Evolutionary conservation across 2,329 filamentous ascomycete species (phyloP).

Genomic region (Colletotrichum sp.): DNA sequence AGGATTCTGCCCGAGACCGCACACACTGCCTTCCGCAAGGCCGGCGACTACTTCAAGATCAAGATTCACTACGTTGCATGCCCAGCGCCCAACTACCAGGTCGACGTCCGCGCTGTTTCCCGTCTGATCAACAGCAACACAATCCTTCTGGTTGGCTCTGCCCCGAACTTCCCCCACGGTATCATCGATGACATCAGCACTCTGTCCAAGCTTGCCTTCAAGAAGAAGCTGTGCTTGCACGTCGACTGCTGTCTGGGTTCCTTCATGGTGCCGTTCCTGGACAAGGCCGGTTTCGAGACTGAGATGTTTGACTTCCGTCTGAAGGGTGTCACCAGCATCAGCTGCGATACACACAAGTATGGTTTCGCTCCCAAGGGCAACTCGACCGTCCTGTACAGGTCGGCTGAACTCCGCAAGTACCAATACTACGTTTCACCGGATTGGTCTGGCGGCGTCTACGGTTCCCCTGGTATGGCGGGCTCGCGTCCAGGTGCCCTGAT

Average conservation of each 20-base stretch:
- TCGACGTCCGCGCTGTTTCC: slow-evolving; percentile 77
- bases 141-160: slow-evolving; percentile 88
- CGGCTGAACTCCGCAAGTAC: slow-evolving; percentile 76
- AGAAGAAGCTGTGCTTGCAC: slow-evolving; percentile 84
- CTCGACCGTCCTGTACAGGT: slow-evolving; percentile 90
- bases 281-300: slow-evolving; percentile 90
- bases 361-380: slow-evolving; percentile 98
- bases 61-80: slow-evolving; percentile 89
- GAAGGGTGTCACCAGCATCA: slow-evolving; percentile 93
- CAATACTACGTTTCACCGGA: slow-evolving; percentile 97
- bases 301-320: slow-evolving; percentile 92
- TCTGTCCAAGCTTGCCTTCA: slow-evolving; percentile 81
- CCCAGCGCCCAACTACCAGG: slow-evolving; percentile 84
- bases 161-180: slow-evolving; percentile 97
- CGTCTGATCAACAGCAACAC: slow-evolving; percentile 95
- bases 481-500: slow-evolving; percentile 93
- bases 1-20: slow-evolving; percentile 94
- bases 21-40: slow-evolving; percentile 96
- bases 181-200: slow-evolving; percentile 94
- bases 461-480: slow-evolving; percentile 88
- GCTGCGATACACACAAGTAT: slow-evolving; percentile 98
- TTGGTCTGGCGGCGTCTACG: slow-evolving; percentile 96
- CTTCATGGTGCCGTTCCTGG: slow-evolving; percentile 90
- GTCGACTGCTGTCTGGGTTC: slow-evolving; percentile 98
- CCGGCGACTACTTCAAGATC: slow-evolving; percentile 94